These are phyloP conservation scores for Vigna angularis DNA, from an alignment of 306 rosid species.

Conservation along the genomic window DNA sequence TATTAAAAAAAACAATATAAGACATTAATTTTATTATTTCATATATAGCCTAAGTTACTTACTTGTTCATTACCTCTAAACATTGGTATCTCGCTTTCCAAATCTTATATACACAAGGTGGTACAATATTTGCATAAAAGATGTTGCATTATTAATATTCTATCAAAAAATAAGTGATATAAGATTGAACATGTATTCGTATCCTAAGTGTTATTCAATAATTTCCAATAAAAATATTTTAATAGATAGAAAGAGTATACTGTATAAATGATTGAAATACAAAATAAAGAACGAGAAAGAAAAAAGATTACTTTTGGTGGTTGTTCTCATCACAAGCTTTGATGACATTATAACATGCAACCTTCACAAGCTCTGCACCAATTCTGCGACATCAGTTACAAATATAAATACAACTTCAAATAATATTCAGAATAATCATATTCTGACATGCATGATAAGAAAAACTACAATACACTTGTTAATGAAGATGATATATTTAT, in stretches of 20 bases:
- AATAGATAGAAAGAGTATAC: neutral
- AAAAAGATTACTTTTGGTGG: conserved; percentile 45
- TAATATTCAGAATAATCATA: conserved; percentile 4
- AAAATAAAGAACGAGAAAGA: neutral
- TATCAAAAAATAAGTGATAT: too few species aligned
- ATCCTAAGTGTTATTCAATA: neutral
- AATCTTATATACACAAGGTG: too few species aligned
- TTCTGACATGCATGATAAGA: neutral
- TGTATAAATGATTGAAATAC: neutral
- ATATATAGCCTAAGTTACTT: too few species aligned
- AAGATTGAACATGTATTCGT: too few species aligned
- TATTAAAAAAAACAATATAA: too few species aligned
- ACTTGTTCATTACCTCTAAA: too few species aligned
- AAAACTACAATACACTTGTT: neutral
- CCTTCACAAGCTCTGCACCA: conserved; percentile 62
- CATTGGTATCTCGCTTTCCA: too few species aligned
- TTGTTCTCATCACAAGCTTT: conserved; percentile 57
- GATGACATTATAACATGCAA: conserved; percentile 55
- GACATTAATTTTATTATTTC: too few species aligned
- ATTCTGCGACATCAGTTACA: conserved; percentile 54
- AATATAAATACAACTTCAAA: conserved; percentile 30
- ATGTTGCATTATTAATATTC: too few species aligned
- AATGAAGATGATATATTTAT: neutral
- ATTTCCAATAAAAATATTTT: neutral
- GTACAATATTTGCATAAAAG: too few species aligned